These are phyloP conservation scores for Plasmodium gallinaceum DNA, from an alignment of 169 alveolate species.

Conservation along the genomic window DNA sequence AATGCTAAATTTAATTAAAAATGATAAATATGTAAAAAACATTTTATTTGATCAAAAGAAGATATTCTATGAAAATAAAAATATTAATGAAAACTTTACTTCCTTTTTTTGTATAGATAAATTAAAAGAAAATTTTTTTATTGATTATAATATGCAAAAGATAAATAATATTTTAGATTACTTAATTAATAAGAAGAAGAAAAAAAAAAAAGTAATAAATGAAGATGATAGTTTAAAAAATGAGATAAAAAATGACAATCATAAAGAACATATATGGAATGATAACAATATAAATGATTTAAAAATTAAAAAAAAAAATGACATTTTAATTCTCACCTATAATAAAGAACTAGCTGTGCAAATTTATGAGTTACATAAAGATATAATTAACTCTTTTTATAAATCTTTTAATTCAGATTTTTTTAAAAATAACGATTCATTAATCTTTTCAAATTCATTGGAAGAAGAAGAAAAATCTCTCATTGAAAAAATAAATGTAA, in stretches of 20 bases:
- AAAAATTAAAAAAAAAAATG: slow-evolving; percentile 11
- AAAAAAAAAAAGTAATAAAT: neutral
- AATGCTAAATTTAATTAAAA: neutral
- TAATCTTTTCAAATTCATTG: neutral
- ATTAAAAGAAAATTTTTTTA: slow-evolving; percentile 14
- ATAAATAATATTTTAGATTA: neutral
- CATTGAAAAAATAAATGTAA: slow-evolving; percentile 25
- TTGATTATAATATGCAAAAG: neutral
- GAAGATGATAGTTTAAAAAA: neutral
- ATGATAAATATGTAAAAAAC: neutral
- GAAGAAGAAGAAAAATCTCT: neutral
- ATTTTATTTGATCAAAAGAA: neutral
- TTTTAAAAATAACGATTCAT: slow-evolving; percentile 26
- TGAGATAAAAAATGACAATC: neutral
- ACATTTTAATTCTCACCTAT: slow-evolving; percentile 37
- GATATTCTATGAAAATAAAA: slow-evolving; percentile 21
- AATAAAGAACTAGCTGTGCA: slow-evolving; percentile 60
- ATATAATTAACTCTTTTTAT: slow-evolving; percentile 51
- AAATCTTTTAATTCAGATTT: slow-evolving; percentile 24
- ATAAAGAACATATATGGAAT: neutral
- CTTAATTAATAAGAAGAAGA: neutral
- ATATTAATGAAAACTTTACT: slow-evolving; percentile 22
- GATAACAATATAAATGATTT: neutral
- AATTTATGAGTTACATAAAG: slow-evolving; percentile 43
- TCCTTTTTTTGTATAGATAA: slow-evolving; percentile 18